Conservation (phyloP, 768 basidiomycete genomes). For the Boletus vermiculosoides region DNA sequence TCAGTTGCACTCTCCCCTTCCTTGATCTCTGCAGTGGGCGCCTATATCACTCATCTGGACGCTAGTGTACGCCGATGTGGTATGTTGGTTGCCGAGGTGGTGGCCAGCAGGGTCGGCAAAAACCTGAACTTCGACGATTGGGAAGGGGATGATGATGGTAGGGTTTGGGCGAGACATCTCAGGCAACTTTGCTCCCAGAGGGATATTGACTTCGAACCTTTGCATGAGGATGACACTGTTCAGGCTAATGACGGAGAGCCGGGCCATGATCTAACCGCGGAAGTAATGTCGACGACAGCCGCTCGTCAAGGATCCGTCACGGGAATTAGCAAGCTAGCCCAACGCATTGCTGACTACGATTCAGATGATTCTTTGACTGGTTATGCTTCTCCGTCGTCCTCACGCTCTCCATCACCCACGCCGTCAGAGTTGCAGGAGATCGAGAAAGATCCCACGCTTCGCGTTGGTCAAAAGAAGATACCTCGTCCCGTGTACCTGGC, state of each 20-base stretch:
- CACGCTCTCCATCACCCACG: slow-evolving; percentile 78
- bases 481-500: slow-evolving; percentile 86
- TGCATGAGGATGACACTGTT: slow-evolving; percentile 11
- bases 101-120: slow-evolving; percentile 61
- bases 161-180: slow-evolving; percentile 61
- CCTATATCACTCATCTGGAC: slow-evolving; percentile 79
- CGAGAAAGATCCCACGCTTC: slow-evolving; percentile 81
- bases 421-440: slow-evolving; percentile 79
- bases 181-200: slow-evolving; percentile 49
- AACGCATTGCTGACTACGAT: slow-evolving; percentile 46
- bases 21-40: slow-evolving; percentile 68
- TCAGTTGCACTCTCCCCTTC: slow-evolving; percentile 51
- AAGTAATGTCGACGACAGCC: slow-evolving; percentile 2
- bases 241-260: slow-evolving; percentile 7
- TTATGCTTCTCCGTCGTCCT: slow-evolving; percentile 65
- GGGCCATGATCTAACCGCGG: slow-evolving; percentile 15
- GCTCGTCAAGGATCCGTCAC: neutral
- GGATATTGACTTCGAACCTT: slow-evolving; percentile 49
- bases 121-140: slow-evolving; percentile 78
- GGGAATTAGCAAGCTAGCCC: slow-evolving; percentile 4
- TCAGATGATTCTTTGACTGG: slow-evolving; percentile 83
- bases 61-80: slow-evolving; percentile 78
- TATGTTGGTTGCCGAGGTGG: slow-evolving; percentile 87
- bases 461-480: slow-evolving; percentile 65
- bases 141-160: slow-evolving; percentile 72